phyloP scores from a whole-genome alignment of 2,329 filamentous ascomycete genomes.

The Ceratocystis ficicola region DNA sequence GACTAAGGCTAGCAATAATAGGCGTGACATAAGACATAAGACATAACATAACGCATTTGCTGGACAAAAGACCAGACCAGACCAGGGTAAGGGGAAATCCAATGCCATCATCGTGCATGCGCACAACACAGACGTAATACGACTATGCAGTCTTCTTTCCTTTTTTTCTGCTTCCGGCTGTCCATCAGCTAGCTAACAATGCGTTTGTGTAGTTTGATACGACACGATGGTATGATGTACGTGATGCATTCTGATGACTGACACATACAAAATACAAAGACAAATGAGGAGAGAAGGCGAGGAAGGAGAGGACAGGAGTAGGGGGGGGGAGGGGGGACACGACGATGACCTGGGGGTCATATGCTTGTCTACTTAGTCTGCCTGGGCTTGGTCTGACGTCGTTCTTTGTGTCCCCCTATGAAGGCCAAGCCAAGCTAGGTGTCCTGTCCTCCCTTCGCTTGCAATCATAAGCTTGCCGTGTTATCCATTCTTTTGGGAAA shows the following conservation, averaged over 20 bases:
- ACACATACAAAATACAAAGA: too few species aligned
- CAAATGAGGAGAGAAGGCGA: too few species aligned
- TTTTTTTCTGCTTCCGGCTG: not conserved
- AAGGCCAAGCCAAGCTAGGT: not conserved
- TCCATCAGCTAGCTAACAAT: not conserved
- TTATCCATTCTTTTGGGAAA: slow-evolving; percentile 9
- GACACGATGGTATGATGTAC: too few species aligned
- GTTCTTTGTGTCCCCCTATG: not conserved
- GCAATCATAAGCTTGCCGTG: not conserved
- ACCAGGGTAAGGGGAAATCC: not conserved
- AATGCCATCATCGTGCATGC: slow-evolving; percentile 5
- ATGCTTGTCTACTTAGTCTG: not conserved
- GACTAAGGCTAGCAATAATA: not conserved
- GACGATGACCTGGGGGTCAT: not conserved
- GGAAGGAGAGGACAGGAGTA: not conserved
- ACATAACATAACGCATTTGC: not conserved
- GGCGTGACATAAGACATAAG: not conserved
- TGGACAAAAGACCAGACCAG: not conserved
- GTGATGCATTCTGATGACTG: too few species aligned
- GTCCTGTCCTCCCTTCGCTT: not conserved
- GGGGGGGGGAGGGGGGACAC: not conserved
- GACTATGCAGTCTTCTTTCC: not conserved
- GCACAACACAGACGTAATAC: too few species aligned
- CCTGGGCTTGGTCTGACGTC: not conserved
- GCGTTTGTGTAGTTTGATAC: not conserved